These are phyloP conservation scores for Tetrahymena malaccensis DNA, from an alignment of 73 alveolate genomes.

Conservation along the genomic window DNA sequence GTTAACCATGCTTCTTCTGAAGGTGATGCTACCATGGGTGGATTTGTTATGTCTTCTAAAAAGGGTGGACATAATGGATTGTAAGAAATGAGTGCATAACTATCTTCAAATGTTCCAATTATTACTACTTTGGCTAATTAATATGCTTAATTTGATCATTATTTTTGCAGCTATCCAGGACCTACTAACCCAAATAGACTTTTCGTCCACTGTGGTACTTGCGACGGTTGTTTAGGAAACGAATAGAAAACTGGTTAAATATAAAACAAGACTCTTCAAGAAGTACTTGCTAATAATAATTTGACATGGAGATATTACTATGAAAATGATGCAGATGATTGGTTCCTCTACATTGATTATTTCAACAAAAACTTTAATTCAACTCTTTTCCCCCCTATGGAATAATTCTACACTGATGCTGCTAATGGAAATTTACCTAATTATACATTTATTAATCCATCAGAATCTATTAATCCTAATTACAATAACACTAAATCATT, in stretches of 20 bases:
- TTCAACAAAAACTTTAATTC: background rate
- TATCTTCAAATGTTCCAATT: background rate
- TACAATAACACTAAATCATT: background rate
- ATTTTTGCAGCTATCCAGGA: background rate
- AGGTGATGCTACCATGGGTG: background rate
- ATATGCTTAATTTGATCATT: background rate
- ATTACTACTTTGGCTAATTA: background rate
- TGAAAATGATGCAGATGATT: background rate
- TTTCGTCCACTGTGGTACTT: background rate
- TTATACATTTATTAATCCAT: background rate
- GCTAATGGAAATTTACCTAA: background rate
- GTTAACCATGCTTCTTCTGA: background rate
- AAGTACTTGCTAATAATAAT: background rate
- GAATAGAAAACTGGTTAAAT: background rate
- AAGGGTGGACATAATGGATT: background rate
- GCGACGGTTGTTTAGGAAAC: background rate
- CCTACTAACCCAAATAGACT: background rate
- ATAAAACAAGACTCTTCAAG: background rate
- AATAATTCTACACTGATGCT: background rate
- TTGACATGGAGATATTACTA: background rate
- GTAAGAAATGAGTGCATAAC: background rate
- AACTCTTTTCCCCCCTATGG: background rate
- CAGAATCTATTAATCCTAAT: background rate
- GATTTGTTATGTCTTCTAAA: background rate
- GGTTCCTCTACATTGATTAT: constrained; percentile 1